phyloP scores from a whole-genome alignment of 441 rosid genomes.

The Pelargonium cotyledonis region DNA sequence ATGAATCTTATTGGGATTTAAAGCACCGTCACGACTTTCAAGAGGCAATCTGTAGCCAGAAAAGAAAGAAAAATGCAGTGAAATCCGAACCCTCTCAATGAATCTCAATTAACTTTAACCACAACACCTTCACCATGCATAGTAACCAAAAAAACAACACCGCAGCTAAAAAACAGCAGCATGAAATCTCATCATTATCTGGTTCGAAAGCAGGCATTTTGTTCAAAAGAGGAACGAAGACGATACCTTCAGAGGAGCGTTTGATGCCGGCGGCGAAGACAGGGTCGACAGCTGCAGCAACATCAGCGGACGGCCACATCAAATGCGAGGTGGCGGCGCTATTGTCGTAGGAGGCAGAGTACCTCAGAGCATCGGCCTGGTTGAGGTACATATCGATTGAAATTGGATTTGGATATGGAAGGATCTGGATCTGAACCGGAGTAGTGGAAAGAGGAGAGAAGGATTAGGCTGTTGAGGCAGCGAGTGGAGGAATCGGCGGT shows the following conservation, averaged over 20 bases:
- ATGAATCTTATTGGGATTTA: too few relatives aligned
- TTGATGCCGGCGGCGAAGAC: constrained; percentile 2
- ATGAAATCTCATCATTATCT: too few relatives aligned
- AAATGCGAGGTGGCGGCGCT: neutral
- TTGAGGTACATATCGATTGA: neutral
- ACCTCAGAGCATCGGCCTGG: neutral
- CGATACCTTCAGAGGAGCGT: neutral
- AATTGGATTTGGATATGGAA: neutral
- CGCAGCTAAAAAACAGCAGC: too few relatives aligned
- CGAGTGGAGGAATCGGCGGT: too few relatives aligned
- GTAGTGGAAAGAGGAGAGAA: too few relatives aligned
- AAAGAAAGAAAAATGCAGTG: too few relatives aligned
- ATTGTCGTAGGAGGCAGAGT: neutral
- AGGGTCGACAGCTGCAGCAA: neutral
- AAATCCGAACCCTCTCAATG: neutral
- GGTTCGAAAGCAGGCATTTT: too few relatives aligned
- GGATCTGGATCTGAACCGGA: neutral
- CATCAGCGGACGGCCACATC: neutral
- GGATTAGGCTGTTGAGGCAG: too few relatives aligned
- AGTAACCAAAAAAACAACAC: too few relatives aligned
- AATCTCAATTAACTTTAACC: neutral
- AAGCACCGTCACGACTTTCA: too few relatives aligned
- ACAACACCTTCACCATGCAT: too few relatives aligned
- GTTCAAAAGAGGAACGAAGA: neutral
- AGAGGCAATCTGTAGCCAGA: too few relatives aligned